Evolutionary conservation across 495 filamentous ascomycete species (phyloP), one percentile per base, ranked within the genome.

Genomic region (Penicillium soppii): DNA sequence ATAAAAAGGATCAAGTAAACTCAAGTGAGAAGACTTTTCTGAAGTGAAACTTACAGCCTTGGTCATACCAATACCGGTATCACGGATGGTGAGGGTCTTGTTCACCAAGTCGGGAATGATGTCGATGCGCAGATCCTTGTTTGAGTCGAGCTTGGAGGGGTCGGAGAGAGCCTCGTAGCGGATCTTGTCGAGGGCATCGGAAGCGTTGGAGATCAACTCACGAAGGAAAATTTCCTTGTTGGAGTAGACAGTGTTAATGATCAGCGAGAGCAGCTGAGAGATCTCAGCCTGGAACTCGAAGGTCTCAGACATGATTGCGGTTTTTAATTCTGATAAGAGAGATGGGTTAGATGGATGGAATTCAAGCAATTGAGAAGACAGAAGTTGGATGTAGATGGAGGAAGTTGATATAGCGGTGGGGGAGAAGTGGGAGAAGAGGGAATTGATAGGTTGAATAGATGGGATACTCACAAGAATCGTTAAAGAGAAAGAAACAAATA

Each of bases 261-360:
- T 97, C 67, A 98, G 86, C 55, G 87, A 91, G 68, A 98, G 88
- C 46, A 98, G 89, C 90, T 98, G 94, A 86, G 91, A 96, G 74
- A 97, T 97, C 87, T 97, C 92, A 87, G 92, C 92, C 85, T 98
- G 94, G 81, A 98, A 98, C 86, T 97, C 91, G 80, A 97, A 97
- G 52, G 90, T 95, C 80, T 96, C 88, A 56, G 91, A 73, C 91
- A 95, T 94, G 69, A 70, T 89, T 77, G 73, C 60, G 69, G 67
- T 65, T 20, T 46, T 36, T 25, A 29, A 47, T 40, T 40, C 49
- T 54, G 41, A 43, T 32, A 16, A 39, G 29, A 47, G 4, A n/a
- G 42, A 17, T 38, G 39, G 26, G 25, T 41, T 36, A 47, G 54
- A 47, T 13, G 22, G 47, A 39, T 30, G 20, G 16, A 42, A 9